These are phyloP conservation scores for Apophysomyces variabilis DNA, from an alignment of 371 early-diverging fungal species.

Conservation along the genomic window DNA sequence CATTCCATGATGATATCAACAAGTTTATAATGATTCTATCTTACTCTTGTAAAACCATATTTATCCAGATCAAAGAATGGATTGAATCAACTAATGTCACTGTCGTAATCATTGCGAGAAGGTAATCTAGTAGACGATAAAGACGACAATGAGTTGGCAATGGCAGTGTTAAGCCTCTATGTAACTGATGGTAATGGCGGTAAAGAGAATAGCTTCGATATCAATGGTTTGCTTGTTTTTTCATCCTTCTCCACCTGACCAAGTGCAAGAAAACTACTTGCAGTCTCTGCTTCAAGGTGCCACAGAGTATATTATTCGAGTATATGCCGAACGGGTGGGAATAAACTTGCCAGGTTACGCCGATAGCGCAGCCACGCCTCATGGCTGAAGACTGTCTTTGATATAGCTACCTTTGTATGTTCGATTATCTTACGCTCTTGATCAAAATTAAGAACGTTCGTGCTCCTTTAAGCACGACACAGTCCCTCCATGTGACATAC, in stretches of 20 bases:
- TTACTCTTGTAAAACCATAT: background rate
- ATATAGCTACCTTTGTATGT: too few species aligned
- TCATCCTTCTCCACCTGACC: background rate
- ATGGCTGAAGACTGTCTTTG: background rate
- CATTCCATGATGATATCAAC: background rate
- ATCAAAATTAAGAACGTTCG: too few species aligned
- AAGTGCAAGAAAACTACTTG: background rate
- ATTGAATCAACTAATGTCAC: background rate
- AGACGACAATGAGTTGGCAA: background rate
- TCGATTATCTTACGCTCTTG: too few species aligned
- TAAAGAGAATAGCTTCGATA: background rate
- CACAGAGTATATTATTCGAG: background rate
- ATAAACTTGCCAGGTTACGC: too few species aligned
- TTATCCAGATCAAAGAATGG: background rate
- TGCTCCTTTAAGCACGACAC: too few species aligned
- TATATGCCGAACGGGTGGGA: too few species aligned
- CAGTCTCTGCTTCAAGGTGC: background rate
- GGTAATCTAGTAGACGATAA: background rate
- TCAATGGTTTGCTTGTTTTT: background rate
- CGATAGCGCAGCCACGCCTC: background rate
- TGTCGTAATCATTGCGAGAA: background rate
- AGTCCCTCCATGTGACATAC: too few species aligned
- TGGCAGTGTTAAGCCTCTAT: background rate
- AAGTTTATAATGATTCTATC: background rate
- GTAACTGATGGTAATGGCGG: background rate